Base-by-base conservation (phyloP, 306 rosid genomes). In the Acacia confusa region DNA sequence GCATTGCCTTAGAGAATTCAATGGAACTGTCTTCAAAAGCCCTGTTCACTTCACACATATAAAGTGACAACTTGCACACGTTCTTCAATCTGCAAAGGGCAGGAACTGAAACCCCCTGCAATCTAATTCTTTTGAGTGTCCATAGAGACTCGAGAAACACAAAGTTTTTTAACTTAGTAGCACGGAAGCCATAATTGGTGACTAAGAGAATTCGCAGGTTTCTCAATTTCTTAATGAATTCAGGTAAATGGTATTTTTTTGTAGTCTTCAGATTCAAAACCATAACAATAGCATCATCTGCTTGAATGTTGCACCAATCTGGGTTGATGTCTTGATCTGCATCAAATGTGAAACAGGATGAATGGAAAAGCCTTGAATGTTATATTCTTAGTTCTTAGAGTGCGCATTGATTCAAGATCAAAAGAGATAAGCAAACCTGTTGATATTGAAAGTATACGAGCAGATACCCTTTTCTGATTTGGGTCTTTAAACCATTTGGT, bases 161-260 rank as follows among this genome's bases (percentile, higher is more conserved):
- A 20, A 72, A 69, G 25, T 81, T 67, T 7, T 57, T 65, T 6
- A 87, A 9, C 16, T 76, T 72, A 4, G 85, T 52, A 0, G 40
- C 82, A 48, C 36, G 76, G 58, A 53, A 58, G 15, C 66, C 85
- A 64, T 67, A 73, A 44, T 85, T 85, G 16, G 90, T 81, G 77
- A 79, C 69, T n/a, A 81, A 57, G 0, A 89, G 17, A 30, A 64
- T 43, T 30, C 34, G 16, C 22, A 64, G 43, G 43, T 15, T 64
- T 64, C 70, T 64, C 70, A 64, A 6, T 64, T 17, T 30, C 43
- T 64, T 30, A 15, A 64, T 64, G 24, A 64, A 64, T 16, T 64
- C 70, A 19, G 70, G 70, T 16, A 64, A 64, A 4, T 43, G 30
- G 70, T 30, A 64, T 13, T 64, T 22, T 13, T 64, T 22, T 28